Evolutionary conservation across 2,329 filamentous ascomycete genomes (phyloP).

Genomic region (Ascochyta viciae-villosae): DNA sequence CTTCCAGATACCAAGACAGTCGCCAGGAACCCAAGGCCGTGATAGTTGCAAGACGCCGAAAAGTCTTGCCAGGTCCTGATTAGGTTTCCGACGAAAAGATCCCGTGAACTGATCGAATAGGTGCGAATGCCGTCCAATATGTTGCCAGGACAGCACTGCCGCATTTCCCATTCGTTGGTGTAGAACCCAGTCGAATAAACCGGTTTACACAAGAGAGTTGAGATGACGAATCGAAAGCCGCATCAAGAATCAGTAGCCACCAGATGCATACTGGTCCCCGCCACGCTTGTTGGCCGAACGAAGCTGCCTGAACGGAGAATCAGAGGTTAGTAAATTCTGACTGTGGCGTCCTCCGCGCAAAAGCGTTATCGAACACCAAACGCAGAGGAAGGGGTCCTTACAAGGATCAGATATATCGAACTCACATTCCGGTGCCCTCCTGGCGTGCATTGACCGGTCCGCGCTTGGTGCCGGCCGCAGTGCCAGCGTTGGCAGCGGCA

Average conservation of each 20-base stretch:
- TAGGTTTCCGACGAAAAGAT: slow-evolving; percentile 45
- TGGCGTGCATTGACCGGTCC: slow-evolving; percentile 78
- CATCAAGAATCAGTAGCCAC: slow-evolving; percentile 57
- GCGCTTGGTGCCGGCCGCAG: slow-evolving; percentile 68
- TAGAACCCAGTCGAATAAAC: slow-evolving; percentile 37
- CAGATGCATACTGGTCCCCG: slow-evolving; percentile 56
- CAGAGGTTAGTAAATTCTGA: slow-evolving; percentile 56
- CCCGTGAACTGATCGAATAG: slow-evolving; percentile 46
- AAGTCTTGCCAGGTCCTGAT: slow-evolving; percentile 43
- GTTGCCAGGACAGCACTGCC: slow-evolving; percentile 52
- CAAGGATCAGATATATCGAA: slow-evolving; percentile 78
- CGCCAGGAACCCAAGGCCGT: slow-evolving; percentile 38
- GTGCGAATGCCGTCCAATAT: slow-evolving; percentile 48
- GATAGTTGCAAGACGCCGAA: slow-evolving; percentile 32
- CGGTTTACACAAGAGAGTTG: slow-evolving; percentile 49
- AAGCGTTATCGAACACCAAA: slow-evolving; percentile 80
- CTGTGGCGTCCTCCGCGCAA: slow-evolving; percentile 68
- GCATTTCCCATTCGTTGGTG: slow-evolving; percentile 53
- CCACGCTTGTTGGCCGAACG: slow-evolving; percentile 61
- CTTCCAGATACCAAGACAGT: slow-evolving; percentile 38
- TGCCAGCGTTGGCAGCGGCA: slow-evolving; percentile 69
- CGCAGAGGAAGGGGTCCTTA: slow-evolving; percentile 89
- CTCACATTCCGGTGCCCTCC: slow-evolving; percentile 97
- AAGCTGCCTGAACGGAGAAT: slow-evolving; percentile 56
- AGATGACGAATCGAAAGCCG: slow-evolving; percentile 51